Base-by-base conservation (phyloP, 805 yeast genomes). In the Ogataea pignaliae region DNA sequence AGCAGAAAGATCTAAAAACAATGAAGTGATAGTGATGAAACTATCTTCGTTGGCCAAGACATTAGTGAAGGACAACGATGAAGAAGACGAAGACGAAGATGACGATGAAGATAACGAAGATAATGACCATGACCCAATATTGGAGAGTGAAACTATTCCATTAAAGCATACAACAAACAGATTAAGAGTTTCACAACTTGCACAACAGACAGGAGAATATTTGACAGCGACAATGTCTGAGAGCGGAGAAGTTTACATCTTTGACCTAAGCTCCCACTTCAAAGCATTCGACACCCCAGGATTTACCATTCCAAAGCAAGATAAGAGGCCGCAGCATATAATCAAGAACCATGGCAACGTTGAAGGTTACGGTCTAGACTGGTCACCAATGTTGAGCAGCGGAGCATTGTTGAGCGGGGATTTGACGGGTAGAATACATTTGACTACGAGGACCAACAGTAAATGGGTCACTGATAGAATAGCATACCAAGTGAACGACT, bases 301-400 rank as follows among this genome's bases (percentile, higher is more conserved):
- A 6, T 83, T 74, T 56, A 72, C 76, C 55, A 79, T 91, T 51
- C 85, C 95, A 40, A 90, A 89, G 61, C 67, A 75, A 14, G 76
- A 82, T 50, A 88, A 85, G 61, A 78, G 82, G 63, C 96, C 98
- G 15, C 60, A 81, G 10, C 90, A 89, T 67, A 88, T 96, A 7
- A 72, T 93, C 47, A 78, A 78, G 58, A 75, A 69, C 51, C 99
- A 93, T 63, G 97, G 97, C 18, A 83, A 84, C 53, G 95, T 87
- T n/a, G 99, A 93, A 69, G 98, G 99, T 31, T 93, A 88, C 59
- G 99, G 97, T 13, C 65, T 93, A 37, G 99, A 91, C 65, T 93
- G 99, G 99, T 87, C 96, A 1, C 96, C 97, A 36, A 69, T 85
- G 51, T 77, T 81, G 47, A 75, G 75, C 52, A 78, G 88, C 3